Base-by-base conservation (phyloP, 306 rosid genomes). In the Ochetophila trinervis region DNA sequence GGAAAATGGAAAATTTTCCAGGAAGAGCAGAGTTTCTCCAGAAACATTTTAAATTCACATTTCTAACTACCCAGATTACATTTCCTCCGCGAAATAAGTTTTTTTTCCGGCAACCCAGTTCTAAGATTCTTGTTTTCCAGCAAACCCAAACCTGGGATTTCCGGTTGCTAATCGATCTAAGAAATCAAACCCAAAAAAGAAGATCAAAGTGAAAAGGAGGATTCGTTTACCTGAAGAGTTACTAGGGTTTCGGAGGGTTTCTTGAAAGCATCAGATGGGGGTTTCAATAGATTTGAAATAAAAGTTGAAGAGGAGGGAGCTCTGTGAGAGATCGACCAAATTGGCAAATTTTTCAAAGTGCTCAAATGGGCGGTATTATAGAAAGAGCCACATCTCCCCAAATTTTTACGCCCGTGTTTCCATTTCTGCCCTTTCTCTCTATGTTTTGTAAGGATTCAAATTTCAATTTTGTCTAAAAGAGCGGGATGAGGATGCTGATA, bases 331-430 rank as follows among this genome's bases (percentile, higher is more conserved):
- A 62, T 37, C 70, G 67, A 32, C 72, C 71, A 65, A 63, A 66
- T 62, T 63, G 84, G 85, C 79, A 62, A 72, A 12, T 23, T 69
- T 82, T 88, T 68, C 44, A 63, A 83, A 83, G 16, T 27, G 70
- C 16, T 30, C 53, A 79, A 71, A 68, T 16, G 75, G 78, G 90
- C 83, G 95, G 77, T 36, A 52, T 75, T 75, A 60, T 62, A 40
- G 57, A 34, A 5, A 42, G 1, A 40, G 13, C 20, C 6, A 6
- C 2, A 0, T 0, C 22, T 15, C 45, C 9, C 21, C 15, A 63
- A 57, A 60, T 23, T 15, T 66, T 24, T 21, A 27, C 58, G 48
- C 74, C 48, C 47, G 69, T 58, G 2, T 5, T 13, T 30, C 13
- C 4, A 20, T 60, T 32, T 19, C 35, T 47, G 30, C 15, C 8